These are phyloP conservation scores for Knoxia roxburghii DNA, from an alignment of 257 asterid genomes.

Conservation along the genomic window DNA sequence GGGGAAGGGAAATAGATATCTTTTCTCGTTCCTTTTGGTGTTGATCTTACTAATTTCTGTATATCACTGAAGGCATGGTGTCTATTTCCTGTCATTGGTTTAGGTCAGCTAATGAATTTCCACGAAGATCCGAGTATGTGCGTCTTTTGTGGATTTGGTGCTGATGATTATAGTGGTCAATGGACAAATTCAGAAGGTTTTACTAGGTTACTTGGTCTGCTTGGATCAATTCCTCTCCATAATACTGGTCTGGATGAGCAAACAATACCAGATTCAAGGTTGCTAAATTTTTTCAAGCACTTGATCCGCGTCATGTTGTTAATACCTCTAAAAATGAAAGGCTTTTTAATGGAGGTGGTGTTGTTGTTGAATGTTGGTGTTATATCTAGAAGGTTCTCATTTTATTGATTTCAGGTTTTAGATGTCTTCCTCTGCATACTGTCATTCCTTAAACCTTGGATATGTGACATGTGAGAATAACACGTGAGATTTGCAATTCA, in stretches of 20 bases:
- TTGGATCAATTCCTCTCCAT: slow-evolving; percentile 81
- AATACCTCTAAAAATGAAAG: neutral
- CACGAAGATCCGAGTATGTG: slow-evolving; percentile 62
- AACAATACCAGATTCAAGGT: slow-evolving; percentile 62
- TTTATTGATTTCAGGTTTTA: neutral
- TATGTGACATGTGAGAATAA: too few relatives aligned
- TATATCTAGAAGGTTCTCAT: neutral
- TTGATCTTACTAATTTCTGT: slow-evolving; percentile 2
- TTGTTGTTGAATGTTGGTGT: neutral
- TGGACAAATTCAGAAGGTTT: slow-evolving; percentile 79
- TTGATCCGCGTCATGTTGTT: neutral
- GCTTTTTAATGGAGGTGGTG: neutral
- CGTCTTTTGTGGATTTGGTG: slow-evolving; percentile 51
- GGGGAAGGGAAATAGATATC: neutral
- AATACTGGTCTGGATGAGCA: slow-evolving; percentile 61
- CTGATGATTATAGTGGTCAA: slow-evolving; percentile 54
- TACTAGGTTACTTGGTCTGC: slow-evolving; percentile 83
- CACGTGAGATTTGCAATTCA: neutral
- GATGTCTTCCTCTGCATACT: neutral
- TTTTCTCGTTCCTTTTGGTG: neutral
- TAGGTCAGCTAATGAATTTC: slow-evolving; percentile 61
- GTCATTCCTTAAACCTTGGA: neutral
- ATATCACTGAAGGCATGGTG: slow-evolving; percentile 14
- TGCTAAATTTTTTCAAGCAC: slow-evolving; percentile 3
- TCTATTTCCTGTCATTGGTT: slow-evolving; percentile 18